These are phyloP conservation scores for Yarrowia osloensis DNA, from an alignment of 805 yeast genomes.

Conservation along the genomic window DNA sequence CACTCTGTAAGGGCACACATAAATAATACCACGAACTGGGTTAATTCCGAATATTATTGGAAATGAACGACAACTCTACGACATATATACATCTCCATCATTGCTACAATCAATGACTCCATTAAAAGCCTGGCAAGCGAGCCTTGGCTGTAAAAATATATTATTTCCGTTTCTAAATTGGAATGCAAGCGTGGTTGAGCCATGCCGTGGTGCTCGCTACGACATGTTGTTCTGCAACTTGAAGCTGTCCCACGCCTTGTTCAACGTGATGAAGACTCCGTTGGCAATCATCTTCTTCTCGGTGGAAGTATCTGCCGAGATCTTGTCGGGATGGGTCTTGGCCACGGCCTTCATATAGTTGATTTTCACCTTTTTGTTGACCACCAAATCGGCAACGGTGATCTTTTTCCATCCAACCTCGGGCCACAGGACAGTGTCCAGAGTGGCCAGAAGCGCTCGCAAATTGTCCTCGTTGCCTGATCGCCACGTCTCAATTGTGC, in stretches of 20 bases:
- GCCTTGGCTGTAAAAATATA: not conserved
- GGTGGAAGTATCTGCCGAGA: constrained; percentile 56
- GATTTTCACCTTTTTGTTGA: constrained; percentile 87
- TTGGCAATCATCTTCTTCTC: constrained; percentile 85
- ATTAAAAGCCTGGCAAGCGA: not conserved
- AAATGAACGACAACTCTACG: not conserved
- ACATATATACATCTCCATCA: no score
- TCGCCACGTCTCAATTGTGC: constrained; percentile 62
- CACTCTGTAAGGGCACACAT: not conserved
- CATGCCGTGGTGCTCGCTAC: not conserved
- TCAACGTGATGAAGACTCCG: constrained; percentile 77
- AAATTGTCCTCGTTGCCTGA: constrained; percentile 77
- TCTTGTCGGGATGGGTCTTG: constrained; percentile 81
- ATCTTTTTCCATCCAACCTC: constrained; percentile 67
- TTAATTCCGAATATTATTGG: not conserved
- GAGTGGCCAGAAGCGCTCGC: constrained; percentile 69
- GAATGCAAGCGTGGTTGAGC: not conserved
- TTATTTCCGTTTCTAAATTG: not conserved
- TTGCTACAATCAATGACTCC: not conserved
- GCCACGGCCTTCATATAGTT: constrained; percentile 80
- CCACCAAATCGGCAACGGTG: constrained; percentile 70
- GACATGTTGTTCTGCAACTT: constrained; percentile 57
- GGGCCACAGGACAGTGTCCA: constrained; percentile 70
- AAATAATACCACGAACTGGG: not conserved
- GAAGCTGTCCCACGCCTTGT: constrained; percentile 87